Evolutionary conservation across 495 filamentous ascomycete species (phyloP).

Genomic region (Penicillium daleae): DNA sequence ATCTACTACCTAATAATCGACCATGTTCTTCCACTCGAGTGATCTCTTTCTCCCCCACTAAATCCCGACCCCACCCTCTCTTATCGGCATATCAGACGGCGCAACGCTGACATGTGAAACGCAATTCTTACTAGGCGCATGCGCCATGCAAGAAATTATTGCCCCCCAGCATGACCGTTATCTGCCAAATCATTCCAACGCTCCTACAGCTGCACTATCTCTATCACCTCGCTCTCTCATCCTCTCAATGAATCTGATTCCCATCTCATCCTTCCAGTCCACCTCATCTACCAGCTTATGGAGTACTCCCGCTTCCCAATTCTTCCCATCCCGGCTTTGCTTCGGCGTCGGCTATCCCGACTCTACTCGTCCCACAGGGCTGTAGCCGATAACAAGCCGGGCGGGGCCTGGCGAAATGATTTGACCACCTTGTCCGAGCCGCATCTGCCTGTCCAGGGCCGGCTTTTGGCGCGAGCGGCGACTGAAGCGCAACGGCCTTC

Average conservation of each 20-base stretch:
- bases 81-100: slow-evolving; percentile 29
- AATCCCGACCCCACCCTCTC: slow-evolving; percentile 10
- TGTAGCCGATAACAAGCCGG: slow-evolving; percentile 15
- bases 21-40: too few species aligned
- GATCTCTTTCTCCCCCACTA: neutral
- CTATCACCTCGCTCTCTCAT: neutral
- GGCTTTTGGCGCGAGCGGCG: neutral
- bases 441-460: slow-evolving; percentile 14
- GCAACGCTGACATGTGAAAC: slow-evolving; percentile 26
- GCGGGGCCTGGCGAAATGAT: slow-evolving; percentile 15
- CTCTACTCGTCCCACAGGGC: slow-evolving; percentile 30
- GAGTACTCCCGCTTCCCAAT: slow-evolving; percentile 36
- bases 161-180: slow-evolving; percentile 21
- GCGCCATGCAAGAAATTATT: slow-evolving; percentile 24
- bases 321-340: slow-evolving; percentile 38
- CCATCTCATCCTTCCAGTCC: neutral
- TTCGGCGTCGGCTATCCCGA: slow-evolving; percentile 37
- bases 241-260: neutral
- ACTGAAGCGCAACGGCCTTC: slow-evolving; percentile 21
- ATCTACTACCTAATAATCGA: too few species aligned
- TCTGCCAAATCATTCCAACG: slow-evolving; percentile 21
- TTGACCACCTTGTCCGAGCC: slow-evolving; percentile 27
- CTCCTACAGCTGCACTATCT: neutral
- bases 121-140: neutral
- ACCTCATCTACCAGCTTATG: slow-evolving; percentile 14